These are phyloP conservation scores for Phytophthora megakarya DNA, from an alignment of 352 stramenopile genomes.

Conservation along the genomic window DNA sequence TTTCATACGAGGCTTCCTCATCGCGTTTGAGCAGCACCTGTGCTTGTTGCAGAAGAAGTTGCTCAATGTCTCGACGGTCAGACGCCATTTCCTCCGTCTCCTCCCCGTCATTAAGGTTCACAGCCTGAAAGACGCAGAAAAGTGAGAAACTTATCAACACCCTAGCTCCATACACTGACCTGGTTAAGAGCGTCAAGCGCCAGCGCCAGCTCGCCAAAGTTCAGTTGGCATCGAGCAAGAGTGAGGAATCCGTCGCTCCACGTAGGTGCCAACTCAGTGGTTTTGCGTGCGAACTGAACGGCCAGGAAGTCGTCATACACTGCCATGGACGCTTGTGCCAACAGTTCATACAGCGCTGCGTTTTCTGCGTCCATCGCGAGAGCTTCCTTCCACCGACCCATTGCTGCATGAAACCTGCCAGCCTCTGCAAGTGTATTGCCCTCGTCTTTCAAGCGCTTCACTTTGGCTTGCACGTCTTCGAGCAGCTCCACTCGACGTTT, in stretches of 20 bases:
- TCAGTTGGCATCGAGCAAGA: slow-evolving; percentile 70
- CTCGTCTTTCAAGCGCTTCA: slow-evolving; percentile 72
- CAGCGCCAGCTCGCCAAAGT: slow-evolving; percentile 81
- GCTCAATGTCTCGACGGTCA: slow-evolving; percentile 57
- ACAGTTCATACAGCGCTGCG: slow-evolving; percentile 62
- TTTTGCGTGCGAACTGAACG: slow-evolving; percentile 65
- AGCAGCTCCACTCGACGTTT: slow-evolving; percentile 42
- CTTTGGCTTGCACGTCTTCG: slow-evolving; percentile 60
- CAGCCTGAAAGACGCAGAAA: slow-evolving; percentile 39
- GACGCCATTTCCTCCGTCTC: slow-evolving; percentile 49
- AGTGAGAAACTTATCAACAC: neutral
- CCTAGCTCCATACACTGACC: slow-evolving; percentile 30
- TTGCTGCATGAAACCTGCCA: slow-evolving; percentile 65
- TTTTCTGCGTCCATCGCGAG: slow-evolving; percentile 50
- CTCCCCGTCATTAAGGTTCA: slow-evolving; percentile 39
- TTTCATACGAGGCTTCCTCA: slow-evolving; percentile 39
- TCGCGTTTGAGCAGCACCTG: slow-evolving; percentile 49
- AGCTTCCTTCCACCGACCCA: slow-evolving; percentile 70
- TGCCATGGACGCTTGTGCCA: slow-evolving; percentile 74
- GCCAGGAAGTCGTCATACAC: slow-evolving; percentile 79
- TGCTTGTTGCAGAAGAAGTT: slow-evolving; percentile 43
- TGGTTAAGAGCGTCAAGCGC: slow-evolving; percentile 51
- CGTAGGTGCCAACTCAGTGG: slow-evolving; percentile 51
- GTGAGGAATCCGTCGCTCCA: slow-evolving; percentile 81
- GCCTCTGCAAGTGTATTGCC: slow-evolving; percentile 78